Evolutionary conservation across 192 early-diverging fungal species (phyloP).

Genomic region (Coemansia sp.): DNA sequence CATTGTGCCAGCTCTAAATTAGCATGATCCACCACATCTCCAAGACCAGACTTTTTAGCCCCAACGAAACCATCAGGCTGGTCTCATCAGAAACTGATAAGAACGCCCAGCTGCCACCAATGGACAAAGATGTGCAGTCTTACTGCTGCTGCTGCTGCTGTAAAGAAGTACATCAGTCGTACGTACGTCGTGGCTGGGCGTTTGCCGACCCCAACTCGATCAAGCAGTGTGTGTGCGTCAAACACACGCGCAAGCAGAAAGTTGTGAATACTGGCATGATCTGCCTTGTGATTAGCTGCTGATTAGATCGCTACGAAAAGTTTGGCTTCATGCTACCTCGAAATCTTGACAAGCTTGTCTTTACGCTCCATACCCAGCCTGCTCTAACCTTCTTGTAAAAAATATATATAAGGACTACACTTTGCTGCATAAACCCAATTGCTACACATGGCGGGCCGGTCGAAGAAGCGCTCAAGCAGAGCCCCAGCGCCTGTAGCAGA

Average conservation of each 20-base stretch:
- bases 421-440: neutral
- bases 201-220: constrained; percentile 68
- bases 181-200: constrained; percentile 79
- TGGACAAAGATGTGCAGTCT: constrained; percentile 27
- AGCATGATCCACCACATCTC: constrained; percentile 77
- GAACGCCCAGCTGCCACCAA: constrained; percentile 10
- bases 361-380: neutral
- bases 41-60: constrained; percentile 70
- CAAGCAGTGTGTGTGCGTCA: constrained; percentile 83
- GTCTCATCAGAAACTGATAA: constrained; percentile 38
- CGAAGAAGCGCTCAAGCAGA: constrained; percentile 28
- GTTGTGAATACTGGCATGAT: constrained; percentile 65
- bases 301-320: constrained; percentile 23
- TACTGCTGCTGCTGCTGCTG: constrained; percentile 98
- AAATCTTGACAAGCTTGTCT: neutral
- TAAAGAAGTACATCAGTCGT: constrained; percentile 84
- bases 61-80: constrained; percentile 62
- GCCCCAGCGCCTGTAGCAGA: constrained; percentile 11
- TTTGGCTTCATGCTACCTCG: constrained; percentile 3
- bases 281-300: neutral
- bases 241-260: constrained; percentile 30
- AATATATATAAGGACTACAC: constrained; percentile 4
- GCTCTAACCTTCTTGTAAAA: constrained; percentile 1
- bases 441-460: constrained; percentile 31
- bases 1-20: constrained; percentile 82